phyloP scores from a whole-genome alignment of 2,329 filamentous ascomycete genomes.

The Nannizziopsis arthrosporioides region DNA sequence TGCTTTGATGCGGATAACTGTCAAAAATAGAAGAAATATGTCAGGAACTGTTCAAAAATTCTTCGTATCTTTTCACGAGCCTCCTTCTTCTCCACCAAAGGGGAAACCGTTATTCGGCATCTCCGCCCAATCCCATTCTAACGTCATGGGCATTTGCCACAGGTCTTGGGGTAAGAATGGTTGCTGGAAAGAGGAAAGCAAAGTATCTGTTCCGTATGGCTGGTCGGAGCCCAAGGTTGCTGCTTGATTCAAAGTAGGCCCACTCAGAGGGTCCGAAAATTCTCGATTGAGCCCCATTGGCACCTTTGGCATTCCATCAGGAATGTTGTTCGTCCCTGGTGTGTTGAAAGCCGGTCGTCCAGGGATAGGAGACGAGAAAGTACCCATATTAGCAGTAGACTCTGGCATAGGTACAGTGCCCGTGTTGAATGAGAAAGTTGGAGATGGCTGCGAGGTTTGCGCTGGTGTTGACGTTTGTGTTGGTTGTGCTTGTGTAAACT shows the following conservation, averaged over 20 bases:
- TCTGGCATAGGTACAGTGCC: not conserved
- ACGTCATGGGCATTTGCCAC: constrained; percentile 89
- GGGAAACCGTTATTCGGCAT: constrained; percentile 14
- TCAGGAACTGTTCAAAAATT: too few species aligned
- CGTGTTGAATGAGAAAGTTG: constrained; percentile 5
- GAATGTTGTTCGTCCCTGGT: not conserved
- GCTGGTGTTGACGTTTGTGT: not conserved
- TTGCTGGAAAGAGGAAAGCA: constrained; percentile 54
- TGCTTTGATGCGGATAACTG: too few species aligned
- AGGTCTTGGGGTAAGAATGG: constrained; percentile 86
- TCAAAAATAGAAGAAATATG: too few species aligned
- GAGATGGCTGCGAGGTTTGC: constrained; percentile 4
- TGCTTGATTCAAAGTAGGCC: constrained; percentile 15
- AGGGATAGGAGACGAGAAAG: constrained; percentile 8
- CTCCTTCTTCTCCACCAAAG: constrained; percentile 5
- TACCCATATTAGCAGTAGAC: constrained; percentile 1
- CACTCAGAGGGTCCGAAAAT: constrained; percentile 26
- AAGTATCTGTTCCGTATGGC: constrained; percentile 22
- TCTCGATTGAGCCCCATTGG: constrained; percentile 11
- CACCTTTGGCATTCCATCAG: constrained; percentile 4
- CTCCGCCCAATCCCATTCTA: constrained; percentile 74
- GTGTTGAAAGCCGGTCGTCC: constrained; percentile 7
- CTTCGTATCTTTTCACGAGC: too few species aligned
- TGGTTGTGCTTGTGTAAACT: not conserved
- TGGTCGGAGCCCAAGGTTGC: constrained; percentile 5